Percentiles rank a stretch among this genome's conserved stretches.
These are phyloP conservation scores for Camellia sinensis DNA, from an alignment of 148 eudicot genomes.

Conservation along the genomic window DNA sequence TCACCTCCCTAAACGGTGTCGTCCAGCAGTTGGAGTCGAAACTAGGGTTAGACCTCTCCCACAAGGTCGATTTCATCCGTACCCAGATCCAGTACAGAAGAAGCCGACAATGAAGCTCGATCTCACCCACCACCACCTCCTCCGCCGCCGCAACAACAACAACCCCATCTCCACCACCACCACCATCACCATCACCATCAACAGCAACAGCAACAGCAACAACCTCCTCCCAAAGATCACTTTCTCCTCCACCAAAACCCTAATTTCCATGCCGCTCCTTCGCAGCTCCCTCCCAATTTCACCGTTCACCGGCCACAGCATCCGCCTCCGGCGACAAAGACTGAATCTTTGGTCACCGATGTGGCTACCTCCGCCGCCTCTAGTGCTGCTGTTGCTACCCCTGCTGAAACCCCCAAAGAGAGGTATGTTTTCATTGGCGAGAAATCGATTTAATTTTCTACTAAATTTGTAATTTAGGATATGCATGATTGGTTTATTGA, in stretches of 20 bases:
- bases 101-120: too few species aligned
- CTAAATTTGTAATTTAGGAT: too few species aligned
- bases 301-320: conserved; percentile 15
- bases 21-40: conserved; percentile 58
- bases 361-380: conserved; percentile 13
- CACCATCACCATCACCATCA: conserved; percentile 10
- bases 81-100: conserved; percentile 42
- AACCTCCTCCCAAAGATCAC: conserved; percentile 23
- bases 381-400: conserved; percentile 13
- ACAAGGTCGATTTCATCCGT: conserved; percentile 70
- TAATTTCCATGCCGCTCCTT: conserved; percentile 25
- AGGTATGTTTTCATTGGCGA: conserved; percentile 29
- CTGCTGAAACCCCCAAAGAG: conserved; percentile 35
- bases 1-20: conserved; percentile 46
- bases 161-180: conserved; percentile 16
- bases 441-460: neutral
- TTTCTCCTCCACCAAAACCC: conserved; percentile 41
- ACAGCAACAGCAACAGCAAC: conserved; percentile 19
- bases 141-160: conserved; percentile 1
- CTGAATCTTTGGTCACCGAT: neutral
- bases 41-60: conserved; percentile 54
- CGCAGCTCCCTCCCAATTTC: conserved; percentile 27
- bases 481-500: too few species aligned
- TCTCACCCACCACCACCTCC: conserved; percentile 21
- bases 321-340: conserved; percentile 9